phyloP scores from a whole-genome alignment of 2,329 filamentous ascomycete genomes.

The Exophiala lecanii-corni region DNA sequence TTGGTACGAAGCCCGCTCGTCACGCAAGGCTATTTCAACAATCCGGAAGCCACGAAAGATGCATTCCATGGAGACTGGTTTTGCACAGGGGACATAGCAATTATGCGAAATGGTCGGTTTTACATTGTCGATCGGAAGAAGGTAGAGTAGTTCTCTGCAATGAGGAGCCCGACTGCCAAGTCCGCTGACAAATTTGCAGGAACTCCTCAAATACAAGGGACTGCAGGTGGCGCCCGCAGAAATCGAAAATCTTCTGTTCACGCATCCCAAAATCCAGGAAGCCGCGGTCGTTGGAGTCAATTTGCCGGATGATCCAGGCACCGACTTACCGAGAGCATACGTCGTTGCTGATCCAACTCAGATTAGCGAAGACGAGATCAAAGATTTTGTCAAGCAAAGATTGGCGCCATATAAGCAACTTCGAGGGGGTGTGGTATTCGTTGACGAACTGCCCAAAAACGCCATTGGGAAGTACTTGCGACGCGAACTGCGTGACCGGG shows the following conservation, averaged over 20 bases:
- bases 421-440: slow-evolving; percentile 25
- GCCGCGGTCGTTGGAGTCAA: slow-evolving; percentile 56
- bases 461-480: slow-evolving; percentile 25
- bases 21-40: slow-evolving; percentile 32
- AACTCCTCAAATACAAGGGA: slow-evolving; percentile 55
- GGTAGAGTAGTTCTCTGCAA: slow-evolving; percentile 29
- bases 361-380: slow-evolving; percentile 21
- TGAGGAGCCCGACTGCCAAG: too few relatives aligned
- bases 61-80: slow-evolving; percentile 34
- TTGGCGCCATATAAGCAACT: slow-evolving; percentile 25
- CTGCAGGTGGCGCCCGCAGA: slow-evolving; percentile 62
- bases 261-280: slow-evolving; percentile 45
- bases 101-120: slow-evolving; percentile 58
- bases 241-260: slow-evolving; percentile 47
- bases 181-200: too few relatives aligned
- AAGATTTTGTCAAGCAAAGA: slow-evolving; percentile 21
- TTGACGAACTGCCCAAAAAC: slow-evolving; percentile 25
- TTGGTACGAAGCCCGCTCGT: slow-evolving; percentile 20
- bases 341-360: slow-evolving; percentile 37
- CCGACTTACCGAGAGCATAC: slow-evolving; percentile 59
- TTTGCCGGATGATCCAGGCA: slow-evolving; percentile 35
- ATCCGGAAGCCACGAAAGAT: slow-evolving; percentile 26
- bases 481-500: slow-evolving; percentile 23
- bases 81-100: slow-evolving; percentile 29
- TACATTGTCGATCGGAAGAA: slow-evolving; percentile 77